Evolutionary conservation across 257 asterid genomes (phyloP).

Genomic region (Solanum dulcamara): DNA sequence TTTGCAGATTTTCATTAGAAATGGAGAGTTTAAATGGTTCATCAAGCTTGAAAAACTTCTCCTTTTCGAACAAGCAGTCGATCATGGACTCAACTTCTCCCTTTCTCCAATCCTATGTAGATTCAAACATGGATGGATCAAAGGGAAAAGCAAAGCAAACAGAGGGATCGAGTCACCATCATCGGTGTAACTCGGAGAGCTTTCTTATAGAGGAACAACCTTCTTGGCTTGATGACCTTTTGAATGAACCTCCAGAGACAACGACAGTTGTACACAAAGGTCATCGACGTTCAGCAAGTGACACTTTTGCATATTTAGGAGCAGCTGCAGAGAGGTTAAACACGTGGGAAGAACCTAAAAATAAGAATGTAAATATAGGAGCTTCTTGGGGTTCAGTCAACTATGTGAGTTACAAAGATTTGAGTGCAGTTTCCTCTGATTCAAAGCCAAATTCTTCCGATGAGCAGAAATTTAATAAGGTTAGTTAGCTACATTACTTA

Average conservation of each 20-base stretch:
- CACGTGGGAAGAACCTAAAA: constrained; percentile 15
- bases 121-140: constrained; percentile 8
- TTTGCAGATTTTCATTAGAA: neutral
- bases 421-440: constrained; percentile 5
- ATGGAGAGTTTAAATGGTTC: constrained; percentile 8
- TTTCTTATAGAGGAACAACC: constrained; percentile 59
- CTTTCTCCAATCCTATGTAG: constrained; percentile 5
- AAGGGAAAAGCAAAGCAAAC: constrained; percentile 3
- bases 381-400: constrained; percentile 3
- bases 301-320: constrained; percentile 44
- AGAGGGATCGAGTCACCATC: constrained; percentile 22
- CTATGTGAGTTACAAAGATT: constrained; percentile 3
- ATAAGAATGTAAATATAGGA: constrained; percentile 3
- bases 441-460: constrained; percentile 9
- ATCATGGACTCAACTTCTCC: constrained; percentile 10
- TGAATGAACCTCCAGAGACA: constrained; percentile 34
- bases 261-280: constrained; percentile 12
- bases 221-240: constrained; percentile 77
- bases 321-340: constrained; percentile 13
- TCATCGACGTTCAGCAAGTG: constrained; percentile 70
- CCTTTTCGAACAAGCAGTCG: neutral
- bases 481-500: neutral
- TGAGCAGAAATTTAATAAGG: constrained; percentile 10
- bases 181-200: constrained; percentile 55
- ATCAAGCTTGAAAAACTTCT: neutral